Conservation (phyloP, 1,139 yeast species). For the Yarrowia galli region DNA sequence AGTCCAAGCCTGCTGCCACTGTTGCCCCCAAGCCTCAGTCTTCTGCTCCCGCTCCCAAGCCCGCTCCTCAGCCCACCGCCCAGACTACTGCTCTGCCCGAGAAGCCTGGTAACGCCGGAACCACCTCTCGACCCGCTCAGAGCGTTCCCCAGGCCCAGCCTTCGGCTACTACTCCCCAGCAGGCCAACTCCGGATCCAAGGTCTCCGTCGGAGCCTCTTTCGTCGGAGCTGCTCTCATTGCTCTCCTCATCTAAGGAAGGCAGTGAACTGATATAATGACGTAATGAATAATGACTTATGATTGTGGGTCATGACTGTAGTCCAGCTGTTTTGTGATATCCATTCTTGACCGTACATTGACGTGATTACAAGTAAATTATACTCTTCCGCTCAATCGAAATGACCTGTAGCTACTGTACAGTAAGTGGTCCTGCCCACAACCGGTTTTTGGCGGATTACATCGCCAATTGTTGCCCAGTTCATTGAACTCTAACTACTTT, state of each 20-base stretch:
- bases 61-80: neutral
- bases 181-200: conserved; percentile 38
- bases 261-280: conserved; percentile 12
- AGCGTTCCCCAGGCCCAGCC: conserved; percentile 15
- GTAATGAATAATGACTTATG: conserved; percentile 31
- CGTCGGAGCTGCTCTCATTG: conserved; percentile 9
- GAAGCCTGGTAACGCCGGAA: neutral
- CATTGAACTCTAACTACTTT: no score
- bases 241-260: conserved; percentile 19
- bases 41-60: no score
- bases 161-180: neutral
- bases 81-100: neutral
- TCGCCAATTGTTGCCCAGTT: no score
- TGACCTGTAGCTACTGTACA: no score
- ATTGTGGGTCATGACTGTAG: neutral
- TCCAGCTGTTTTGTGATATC: no score
- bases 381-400: no score
- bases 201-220: neutral
- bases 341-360: no score
- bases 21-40: neutral
- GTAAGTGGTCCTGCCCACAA: no score
- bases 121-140: neutral
- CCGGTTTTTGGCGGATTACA: no score
- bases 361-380: no score
- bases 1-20: neutral